Base-by-base conservation (phyloP, 129 eudicot genomes). In the Chrysanthemum makinoi region DNA sequence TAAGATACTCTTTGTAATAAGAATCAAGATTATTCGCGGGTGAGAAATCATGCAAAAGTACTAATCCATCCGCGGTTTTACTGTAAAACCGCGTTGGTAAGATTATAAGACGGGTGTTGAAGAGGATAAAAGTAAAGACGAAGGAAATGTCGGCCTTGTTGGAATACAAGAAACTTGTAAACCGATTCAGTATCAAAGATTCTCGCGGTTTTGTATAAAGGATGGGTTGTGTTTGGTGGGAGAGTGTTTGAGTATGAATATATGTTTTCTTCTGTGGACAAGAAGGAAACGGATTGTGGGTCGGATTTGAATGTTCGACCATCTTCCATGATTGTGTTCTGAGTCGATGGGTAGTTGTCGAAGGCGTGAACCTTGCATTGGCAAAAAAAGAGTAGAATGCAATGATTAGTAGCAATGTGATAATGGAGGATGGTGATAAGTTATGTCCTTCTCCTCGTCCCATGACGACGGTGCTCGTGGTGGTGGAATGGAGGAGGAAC, bases 231-330 rank as follows among this genome's bases (percentile, higher is more conserved):
- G 50, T 50, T 54, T 66, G 65, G 65, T 10, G 84, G 81, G 46
- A 81, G 8, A 5, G 92, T 73, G 28, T 60, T 71, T 17, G 75
- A 69, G 86, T 80, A 74, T 78, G 51, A 86, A 80, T 67, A 87
- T n/a, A n/a, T 74, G 72, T 87, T 84, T 69, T 95, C 88, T 2
- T 87, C 91, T 1, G 93, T 84, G 72, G 95, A 87, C 0, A 95
- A 76, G 81, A 77, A 95, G 22, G 93, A 84, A 43, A 85, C 77
- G 0, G 99, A 84, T 62, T 86, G 88, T 17, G 97, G 89, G 75
- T 95, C 99, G 26, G 99, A 95, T 54, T 80, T 86, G 84, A 95
- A 95, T 2, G 97, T 84, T 54, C 99, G 78, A 7, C 97, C 97
- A 65, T 90, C 97, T 6, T 86, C 94, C 10, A 90, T 88, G 24